phyloP scores from a whole-genome alignment of 371 early-diverging fungal genomes.

The Rhizopus sp. region DNA sequence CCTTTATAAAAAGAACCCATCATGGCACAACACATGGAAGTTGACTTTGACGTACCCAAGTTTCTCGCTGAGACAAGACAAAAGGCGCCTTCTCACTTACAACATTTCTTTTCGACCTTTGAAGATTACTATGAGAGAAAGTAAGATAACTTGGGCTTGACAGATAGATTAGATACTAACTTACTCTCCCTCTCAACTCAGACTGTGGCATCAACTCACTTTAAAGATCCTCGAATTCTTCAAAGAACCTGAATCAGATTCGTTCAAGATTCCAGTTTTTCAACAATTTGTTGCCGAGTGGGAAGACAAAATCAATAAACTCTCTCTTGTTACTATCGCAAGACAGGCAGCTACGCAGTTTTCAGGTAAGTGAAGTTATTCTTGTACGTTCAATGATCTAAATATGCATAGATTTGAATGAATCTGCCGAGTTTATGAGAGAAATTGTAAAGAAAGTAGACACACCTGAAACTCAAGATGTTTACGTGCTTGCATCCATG shows the following conservation, averaged over 20 bases:
- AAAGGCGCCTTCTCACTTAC: conserved; percentile 69
- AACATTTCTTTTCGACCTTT: conserved; percentile 76
- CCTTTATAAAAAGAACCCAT: background rate
- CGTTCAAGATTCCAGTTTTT: conserved; percentile 81
- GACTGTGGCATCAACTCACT: conserved; percentile 98
- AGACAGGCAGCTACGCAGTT: conserved; percentile 77
- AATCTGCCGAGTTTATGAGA: conserved; percentile 70
- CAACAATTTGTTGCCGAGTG: conserved; percentile 91
- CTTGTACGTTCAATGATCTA: background rate
- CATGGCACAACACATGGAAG: conserved; percentile 71
- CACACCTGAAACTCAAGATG: conserved; percentile 70
- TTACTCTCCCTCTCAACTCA: conserved; percentile 29
- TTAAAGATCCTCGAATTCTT: conserved; percentile 75
- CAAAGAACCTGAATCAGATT: conserved; percentile 73
- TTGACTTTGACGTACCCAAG: conserved; percentile 79
- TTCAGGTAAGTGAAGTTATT: conserved; percentile 51
- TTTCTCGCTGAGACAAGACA: conserved; percentile 72
- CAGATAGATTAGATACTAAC: background rate
- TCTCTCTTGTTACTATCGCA: conserved; percentile 84
- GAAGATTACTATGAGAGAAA: conserved; percentile 92
- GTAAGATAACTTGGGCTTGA: conserved; percentile 54
- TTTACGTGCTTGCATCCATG: conserved; percentile 83
- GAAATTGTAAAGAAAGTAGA: conserved; percentile 71
- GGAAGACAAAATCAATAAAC: conserved; percentile 91
- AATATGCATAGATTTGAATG: conserved; percentile 50